Evolutionary conservation across 75 land plant genomes (phyloP), one percentile per base, ranked within the genome.

Genomic region (Pinus taeda): DNA sequence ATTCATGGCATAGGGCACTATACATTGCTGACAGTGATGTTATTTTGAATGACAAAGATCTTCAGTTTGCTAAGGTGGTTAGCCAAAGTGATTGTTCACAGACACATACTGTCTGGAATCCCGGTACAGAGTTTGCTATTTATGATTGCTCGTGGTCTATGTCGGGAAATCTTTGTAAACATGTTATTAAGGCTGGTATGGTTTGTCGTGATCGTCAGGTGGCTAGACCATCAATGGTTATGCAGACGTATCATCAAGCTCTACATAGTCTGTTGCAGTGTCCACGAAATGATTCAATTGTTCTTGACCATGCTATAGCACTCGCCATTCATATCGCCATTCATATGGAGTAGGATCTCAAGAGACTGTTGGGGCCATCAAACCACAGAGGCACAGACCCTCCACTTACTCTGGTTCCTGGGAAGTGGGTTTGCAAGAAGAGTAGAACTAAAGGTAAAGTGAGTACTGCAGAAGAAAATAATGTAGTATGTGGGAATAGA

Each of bases 151-250:
- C 62, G 60, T 88, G 88, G 87, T 89, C 89, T 53, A 81, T 82
- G 80, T 81, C 76, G 78, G 97, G 97, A n/a, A 83, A 92, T 59
- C 37, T 92, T 1, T 94, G 94, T 72, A 89, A 94, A 77, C 97
- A 94, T 74, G 77, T 83, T 57, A 66, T 88, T 18, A 92, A 92
- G 78, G 83, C 80, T 37, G 78, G 60, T 15, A 83, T 55, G 21
- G 55, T 87, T 59, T 81, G 66, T 70, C 87, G 84, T 18, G 55
- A 77, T 18, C 81, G 75, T 55, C 86, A 84, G 53, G 57, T 78
- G 62, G 75, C 67, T 49, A 42, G n/a, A 53, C 80, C 81, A 15
- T 88, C 91, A 59, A 77, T 76, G 55, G 87, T 83, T 65, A 71
- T 88, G 22, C 53, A 73, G 56, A 74, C 83, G 55, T 91, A 84